phyloP scores from a whole-genome alignment of 345 rosid genomes.

The Dipteronia dyeriana region DNA sequence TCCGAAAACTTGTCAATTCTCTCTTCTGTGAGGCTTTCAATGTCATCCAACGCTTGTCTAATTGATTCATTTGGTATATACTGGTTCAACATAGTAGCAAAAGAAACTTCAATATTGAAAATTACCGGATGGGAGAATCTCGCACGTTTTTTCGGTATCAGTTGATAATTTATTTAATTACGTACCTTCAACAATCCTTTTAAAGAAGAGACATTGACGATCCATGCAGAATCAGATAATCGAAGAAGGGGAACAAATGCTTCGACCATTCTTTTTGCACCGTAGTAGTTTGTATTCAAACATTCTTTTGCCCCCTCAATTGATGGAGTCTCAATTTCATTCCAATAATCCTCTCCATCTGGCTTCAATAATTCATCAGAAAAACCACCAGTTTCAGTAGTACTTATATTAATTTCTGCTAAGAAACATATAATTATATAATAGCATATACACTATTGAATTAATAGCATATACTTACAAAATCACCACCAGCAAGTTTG shows the following conservation, averaged over 20 bases:
- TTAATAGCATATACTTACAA: neutral
- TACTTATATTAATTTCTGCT: too few species aligned
- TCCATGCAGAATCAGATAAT: constrained; percentile 23
- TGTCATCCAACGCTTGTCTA: constrained; percentile 31
- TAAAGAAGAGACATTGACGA: constrained; percentile 47
- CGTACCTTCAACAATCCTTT: constrained; percentile 39
- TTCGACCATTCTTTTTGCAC: constrained; percentile 25
- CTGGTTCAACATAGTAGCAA: neutral
- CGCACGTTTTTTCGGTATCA: constrained; percentile 11
- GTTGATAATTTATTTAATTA: neutral
- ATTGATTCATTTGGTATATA: constrained; percentile 32
- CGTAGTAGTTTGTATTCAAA: constrained; percentile 26
- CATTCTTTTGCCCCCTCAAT: constrained; percentile 26
- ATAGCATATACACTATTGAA: too few species aligned
- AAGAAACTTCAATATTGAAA: too few species aligned
- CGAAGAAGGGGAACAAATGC: constrained; percentile 33
- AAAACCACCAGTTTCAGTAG: too few species aligned
- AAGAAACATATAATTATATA: neutral
- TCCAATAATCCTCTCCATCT: constrained; percentile 13
- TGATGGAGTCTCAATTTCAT: neutral
- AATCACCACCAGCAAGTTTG: neutral
- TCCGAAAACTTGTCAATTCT: constrained; percentile 36
- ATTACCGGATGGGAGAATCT: neutral
- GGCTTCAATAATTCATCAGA: neutral
- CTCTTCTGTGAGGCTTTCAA: constrained; percentile 44